Evolutionary conservation across 148 eudicot species (phyloP), one percentile per base, ranked within the genome.

Genomic region (Rhododendron ferrugineum): DNA sequence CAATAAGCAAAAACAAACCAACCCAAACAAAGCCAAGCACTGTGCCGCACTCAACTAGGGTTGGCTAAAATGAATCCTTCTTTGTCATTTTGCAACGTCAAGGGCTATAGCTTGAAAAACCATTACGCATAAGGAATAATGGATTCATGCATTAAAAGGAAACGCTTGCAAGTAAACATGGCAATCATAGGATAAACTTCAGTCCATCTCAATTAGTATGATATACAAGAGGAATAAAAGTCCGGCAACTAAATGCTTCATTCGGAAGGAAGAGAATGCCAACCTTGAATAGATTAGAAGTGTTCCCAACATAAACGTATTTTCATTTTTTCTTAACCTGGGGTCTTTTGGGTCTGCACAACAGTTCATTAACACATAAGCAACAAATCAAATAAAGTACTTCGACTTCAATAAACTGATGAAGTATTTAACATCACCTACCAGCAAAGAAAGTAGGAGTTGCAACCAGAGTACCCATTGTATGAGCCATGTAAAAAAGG

Each of bases 371-470:
- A 56, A 58, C 47, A 70, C n/a, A 82, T 50, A 83, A 64, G 54
- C 56, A 73, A 28, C 70, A 49, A 36, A 11, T 11, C 42, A 5
- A 58, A 78, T 37, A 77, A 32, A 36, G 82, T 28, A 70, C 44
- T 42, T 18, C 18, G 40, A 70, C 22, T 3, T 47, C 16, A 73
- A 62, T 10, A 40, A 3, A 64, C 26, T 7, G 34, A 81, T n/a
- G 62, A 84, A 58, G 22, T 54, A 78, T n/a, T 82, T 15, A 4
- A 79, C 68, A 85, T 58, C 70, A 79, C 89, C 44, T 86, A 95
- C 99, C 99, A 89, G 94, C 93, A 86, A 97, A 94, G 86, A 97
- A 95, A 70, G 93, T 89, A 28, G 99, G 99, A 87, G 93, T 86
- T 86, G 98, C 98, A 87, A 97, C 96, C n/a, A 93, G 98, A 89